Percentiles rank a stretch among this genome's conserved stretches.
These are phyloP conservation scores for Crithidia mellificae DNA, from an alignment of 208 protist genomes.

Conservation along the genomic window DNA sequence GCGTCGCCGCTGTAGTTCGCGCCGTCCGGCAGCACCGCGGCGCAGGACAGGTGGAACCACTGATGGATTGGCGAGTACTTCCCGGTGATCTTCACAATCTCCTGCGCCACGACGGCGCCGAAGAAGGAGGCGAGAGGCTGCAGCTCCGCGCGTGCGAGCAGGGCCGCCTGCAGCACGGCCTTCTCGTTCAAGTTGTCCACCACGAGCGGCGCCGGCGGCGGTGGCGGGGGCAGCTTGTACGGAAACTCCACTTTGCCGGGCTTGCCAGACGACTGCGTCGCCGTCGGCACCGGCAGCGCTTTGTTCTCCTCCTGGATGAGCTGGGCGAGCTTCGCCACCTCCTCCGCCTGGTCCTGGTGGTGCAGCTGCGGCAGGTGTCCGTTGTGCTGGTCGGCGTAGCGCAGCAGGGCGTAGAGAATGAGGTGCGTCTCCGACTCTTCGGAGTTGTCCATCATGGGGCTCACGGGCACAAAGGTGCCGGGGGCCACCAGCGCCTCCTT, in stretches of 20 bases:
- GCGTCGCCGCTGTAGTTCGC: conserved; percentile 39
- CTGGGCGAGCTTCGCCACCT: conserved; percentile 60
- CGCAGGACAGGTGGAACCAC: conserved; percentile 94
- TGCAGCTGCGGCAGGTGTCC: conserved; percentile 70
- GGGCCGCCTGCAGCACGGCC: conserved; percentile 47
- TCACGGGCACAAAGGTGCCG: conserved; percentile 72
- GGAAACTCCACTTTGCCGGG: conserved; percentile 72
- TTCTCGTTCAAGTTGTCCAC: conserved; percentile 62
- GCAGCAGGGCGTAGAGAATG: conserved; percentile 58
- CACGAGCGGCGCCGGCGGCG: conserved; percentile 56
- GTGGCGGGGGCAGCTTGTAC: conserved; percentile 50
- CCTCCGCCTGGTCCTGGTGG: conserved; percentile 54
- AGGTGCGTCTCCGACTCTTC: conserved; percentile 80
- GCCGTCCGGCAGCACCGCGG: conserved; percentile 71
- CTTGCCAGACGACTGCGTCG: conserved; percentile 4
- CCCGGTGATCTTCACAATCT: conserved; percentile 96
- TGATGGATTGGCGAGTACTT: conserved; percentile 97
- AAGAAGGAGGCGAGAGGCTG: conserved; percentile 92
- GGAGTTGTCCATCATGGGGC: conserved; percentile 85
- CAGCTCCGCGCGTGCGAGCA: conserved; percentile 77
- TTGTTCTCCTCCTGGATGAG: conserved; percentile 62
- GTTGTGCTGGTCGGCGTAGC: conserved; percentile 64
- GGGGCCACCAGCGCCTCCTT: conserved; percentile 55
- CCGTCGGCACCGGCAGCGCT: conserved; percentile 29
- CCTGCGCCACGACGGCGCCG: conserved; percentile 96